Base-by-base conservation (phyloP, 345 rosid species). In the Citrus reticulata region DNA sequence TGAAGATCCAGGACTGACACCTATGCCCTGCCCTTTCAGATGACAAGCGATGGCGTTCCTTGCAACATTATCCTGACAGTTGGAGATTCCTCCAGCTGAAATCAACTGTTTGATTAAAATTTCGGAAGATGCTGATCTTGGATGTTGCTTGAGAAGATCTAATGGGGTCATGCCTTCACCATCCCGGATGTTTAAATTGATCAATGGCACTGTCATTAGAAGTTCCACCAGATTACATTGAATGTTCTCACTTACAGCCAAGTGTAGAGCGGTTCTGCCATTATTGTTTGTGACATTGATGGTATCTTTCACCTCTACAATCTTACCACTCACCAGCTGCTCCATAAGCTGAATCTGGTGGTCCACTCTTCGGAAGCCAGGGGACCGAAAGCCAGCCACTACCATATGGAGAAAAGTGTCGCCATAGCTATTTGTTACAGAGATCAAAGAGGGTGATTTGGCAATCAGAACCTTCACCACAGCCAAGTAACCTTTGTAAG, bases 331-430 rank as follows among this genome's bases (percentile, higher is more conserved):
- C 55, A 88, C 79, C 78, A 91, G 65, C 80, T 88, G 85, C 77
- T 87, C 91, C 84, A 91, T 70, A 66, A 92, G 94, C 89, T 93
- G 91, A 70, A 91, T 84, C 82, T 93, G 99, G 70, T 74, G 69
- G 71, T 94, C 98, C 34, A 90, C 81, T 82, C 98, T 86, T 46
- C 82, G 91, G 76, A 96, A 96, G 20, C 99, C 97, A 3, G 93
- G 83, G 7, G 89, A 87, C 57, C 89, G 84, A 71, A 94, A 94
- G 65, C 93, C 94, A 9, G 95, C 88, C 51, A 96, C 95, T n/a
- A 89, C 97, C 86, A 88, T 83, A 78, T 96, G 99, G 76, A 96
- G 93, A 79, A 89, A 94, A 62, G 97, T 93, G 83, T 92, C 92
- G 14, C 99, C 98, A 25, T 84, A 80, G 16, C 72, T 75, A 85